Evolutionary conservation across 495 filamentous ascomycete species (phyloP), one percentile per base, ranked within the genome.

Genomic region (Trichoderma asperelloides): DNA sequence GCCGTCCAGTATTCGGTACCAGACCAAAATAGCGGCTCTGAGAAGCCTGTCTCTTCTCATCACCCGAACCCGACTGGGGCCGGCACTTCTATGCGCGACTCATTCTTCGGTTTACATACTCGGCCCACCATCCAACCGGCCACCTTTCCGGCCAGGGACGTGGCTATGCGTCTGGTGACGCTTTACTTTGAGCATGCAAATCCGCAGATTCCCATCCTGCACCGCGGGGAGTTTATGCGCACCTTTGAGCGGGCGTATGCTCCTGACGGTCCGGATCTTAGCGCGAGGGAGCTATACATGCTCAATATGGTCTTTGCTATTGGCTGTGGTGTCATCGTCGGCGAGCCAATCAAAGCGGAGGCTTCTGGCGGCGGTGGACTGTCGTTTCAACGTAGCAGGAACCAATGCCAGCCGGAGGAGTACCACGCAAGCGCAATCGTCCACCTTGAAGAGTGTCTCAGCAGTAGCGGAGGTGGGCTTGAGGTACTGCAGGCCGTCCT

Each of bases 231-330:
- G 64, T 98, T 97, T 72, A 90, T 91, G 85, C 80, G 87, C 43
- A 85, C 96, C 77, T 85, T 97, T 68, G 87, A 96, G 41, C 82
- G 84, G 55, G 91, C 91, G 0, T 98, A 95, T 75, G 79, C 82
- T 3, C 79, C 86, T 9, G 86, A 88, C 41, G 86, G 85, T 65
- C 86, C 86, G 67, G 85, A 85, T 66, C 85, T 91, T 37, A 91
- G 89, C 23, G 86, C 93, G 9, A 85, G 91, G 64, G 93, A 96
- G 76, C 85, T 93, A 16, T 98, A 97, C 74, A 86, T 93, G 76
- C 83, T 97, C 62, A 96, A 97, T 75, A 97, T 98, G 75, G 94
- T 97, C n/a, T 98, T 94, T 78, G 94, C 94, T 7, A 97, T 97
- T 69, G 94, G 94, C 11, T 90, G 91, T 15, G 94, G 93, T 0